Conservation (phyloP, 2,329 filamentous ascomycete species). For the Arthrobotrys entomopaga region DNA sequence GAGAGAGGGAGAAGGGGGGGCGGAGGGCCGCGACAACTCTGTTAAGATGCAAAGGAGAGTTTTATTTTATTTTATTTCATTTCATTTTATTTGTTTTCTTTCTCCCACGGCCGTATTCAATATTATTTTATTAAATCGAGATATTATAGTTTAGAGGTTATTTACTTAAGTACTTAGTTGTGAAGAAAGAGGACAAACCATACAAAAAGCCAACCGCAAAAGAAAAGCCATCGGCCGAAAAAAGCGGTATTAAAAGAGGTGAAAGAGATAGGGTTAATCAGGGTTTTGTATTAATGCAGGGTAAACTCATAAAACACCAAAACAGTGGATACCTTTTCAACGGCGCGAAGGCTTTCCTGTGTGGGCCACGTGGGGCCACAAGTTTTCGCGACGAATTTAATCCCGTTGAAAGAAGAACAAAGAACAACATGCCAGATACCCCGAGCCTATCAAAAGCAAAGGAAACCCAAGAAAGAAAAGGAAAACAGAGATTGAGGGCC, state of each 20-base stretch:
- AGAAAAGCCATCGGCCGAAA: not conserved
- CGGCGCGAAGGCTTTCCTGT: not conserved
- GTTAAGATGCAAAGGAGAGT: conserved; percentile 3
- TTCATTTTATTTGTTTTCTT: no score
- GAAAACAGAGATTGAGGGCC: no score
- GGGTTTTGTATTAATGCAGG: conserved; percentile 29
- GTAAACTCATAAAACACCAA: conserved; percentile 36
- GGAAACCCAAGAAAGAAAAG: conserved; percentile 7
- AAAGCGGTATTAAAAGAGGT: not conserved
- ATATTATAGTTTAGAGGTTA: conserved; percentile 21
- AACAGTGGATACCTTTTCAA: not conserved
- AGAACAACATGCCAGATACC: not conserved
- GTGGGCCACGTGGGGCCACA: conserved; percentile 39
- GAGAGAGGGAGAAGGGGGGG: no score
- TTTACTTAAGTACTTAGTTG: no score
- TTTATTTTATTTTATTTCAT: no score
- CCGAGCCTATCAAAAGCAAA: not conserved
- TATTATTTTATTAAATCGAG: conserved; percentile 30
- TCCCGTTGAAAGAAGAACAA: no score
- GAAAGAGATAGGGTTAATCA: conserved; percentile 2
- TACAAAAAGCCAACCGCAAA: not conserved
- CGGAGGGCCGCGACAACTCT: no score
- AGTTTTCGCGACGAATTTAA: not conserved
- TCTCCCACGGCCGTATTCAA: conserved; percentile 1
- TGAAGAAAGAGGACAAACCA: not conserved